Evolutionary conservation across 257 asterid species (phyloP), one percentile per base, ranked within the genome.

Genomic region (Solanum corneliomulleri): DNA sequence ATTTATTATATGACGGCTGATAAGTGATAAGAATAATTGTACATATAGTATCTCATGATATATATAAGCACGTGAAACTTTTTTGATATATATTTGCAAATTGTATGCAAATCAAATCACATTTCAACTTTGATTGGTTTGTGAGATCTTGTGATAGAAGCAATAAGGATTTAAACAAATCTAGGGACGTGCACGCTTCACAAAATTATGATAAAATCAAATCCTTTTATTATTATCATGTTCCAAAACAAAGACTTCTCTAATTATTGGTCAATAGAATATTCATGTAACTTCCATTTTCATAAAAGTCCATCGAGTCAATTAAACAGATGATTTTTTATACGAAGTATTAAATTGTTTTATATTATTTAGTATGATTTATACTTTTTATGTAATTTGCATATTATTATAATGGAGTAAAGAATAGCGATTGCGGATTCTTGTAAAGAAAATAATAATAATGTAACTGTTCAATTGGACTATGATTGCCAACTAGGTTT

Each of bases 41-140:
- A 7, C 20, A 44, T 42, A 13, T 11, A 76, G 83, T 25, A 78
- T 27, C 31, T 6, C 44, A 31, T 11, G 71, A 86, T 75, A 47
- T 47, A 47, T 47, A 62, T 62, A 68, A 87, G 83, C 91, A 89
- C 89, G 91, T 89, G 91, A 77, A 83, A 87, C 27, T 49, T 49
- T 80, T 80, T 25, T 29, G 7, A 37, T 37, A 37, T 5, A 47
- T 31, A 52, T 49, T 6, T 45, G 41, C 29, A 80, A 27, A 68
- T 56, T 75, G 87, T 45, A 75, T 64, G 86, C 66, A 86, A 83
- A 86, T 83, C 89, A 78, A 89, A 83, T 86, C 89, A 60, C 66
- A 42, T 15, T 33, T 72, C 88, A 75, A 44, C 83, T 49, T 72
- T 62, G 70, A 39, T 33, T 37, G 71, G 64, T 68, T 44, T 82